These are phyloP conservation scores for Acer yangbiense DNA, from an alignment of 345 rosid species.

Conservation along the genomic window DNA sequence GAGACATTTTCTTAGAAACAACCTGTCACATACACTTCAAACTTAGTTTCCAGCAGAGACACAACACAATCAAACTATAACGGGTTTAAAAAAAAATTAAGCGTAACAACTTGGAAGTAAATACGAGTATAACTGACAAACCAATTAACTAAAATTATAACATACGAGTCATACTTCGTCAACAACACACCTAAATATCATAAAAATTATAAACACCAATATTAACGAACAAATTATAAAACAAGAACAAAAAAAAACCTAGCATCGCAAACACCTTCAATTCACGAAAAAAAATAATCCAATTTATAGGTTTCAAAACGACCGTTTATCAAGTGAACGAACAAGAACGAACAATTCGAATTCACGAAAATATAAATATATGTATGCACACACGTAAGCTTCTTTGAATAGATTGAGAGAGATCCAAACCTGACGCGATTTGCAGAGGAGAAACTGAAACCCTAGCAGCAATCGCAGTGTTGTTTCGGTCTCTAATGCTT, in stretches of 20 bases:
- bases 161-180: background rate
- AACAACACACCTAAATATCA: background rate
- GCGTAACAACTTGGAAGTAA: background rate
- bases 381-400: background rate
- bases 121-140: background rate
- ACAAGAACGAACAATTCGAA: background rate
- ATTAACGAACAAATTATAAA: background rate
- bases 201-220: background rate
- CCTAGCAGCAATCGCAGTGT: background rate
- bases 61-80: background rate
- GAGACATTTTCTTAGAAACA: slow-evolving; percentile 48
- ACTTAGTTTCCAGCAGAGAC: background rate
- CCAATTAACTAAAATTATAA: background rate
- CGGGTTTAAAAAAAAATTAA: too few species aligned
- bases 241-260: background rate
- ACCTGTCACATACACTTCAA: slow-evolving; percentile 24
- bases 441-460: slow-evolving; percentile 13
- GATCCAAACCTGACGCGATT: slow-evolving; percentile 20
- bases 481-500: too few species aligned
- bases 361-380: background rate
- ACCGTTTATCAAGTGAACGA: background rate
- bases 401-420: background rate
- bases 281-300: background rate
- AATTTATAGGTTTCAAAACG: background rate
- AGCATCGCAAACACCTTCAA: background rate